Evolutionary conservation across 345 rosid species (phyloP).

Genomic region (Murraya paniculata): DNA sequence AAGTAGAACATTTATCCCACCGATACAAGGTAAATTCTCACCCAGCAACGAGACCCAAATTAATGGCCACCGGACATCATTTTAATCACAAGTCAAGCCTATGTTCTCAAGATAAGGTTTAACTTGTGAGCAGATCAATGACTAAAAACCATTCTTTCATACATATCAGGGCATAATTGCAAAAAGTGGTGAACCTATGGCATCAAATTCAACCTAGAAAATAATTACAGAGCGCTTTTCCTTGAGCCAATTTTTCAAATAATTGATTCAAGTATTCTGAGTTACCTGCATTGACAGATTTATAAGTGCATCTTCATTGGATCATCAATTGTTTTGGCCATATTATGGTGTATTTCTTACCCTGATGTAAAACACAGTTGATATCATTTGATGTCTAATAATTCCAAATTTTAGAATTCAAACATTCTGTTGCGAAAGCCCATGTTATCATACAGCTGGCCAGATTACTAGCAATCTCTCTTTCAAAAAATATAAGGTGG

Average conservation of each 20-base stretch:
- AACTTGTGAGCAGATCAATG: not conserved
- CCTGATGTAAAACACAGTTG: constrained; percentile 3
- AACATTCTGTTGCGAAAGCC: not conserved
- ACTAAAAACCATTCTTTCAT: not conserved
- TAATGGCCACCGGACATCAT: not conserved
- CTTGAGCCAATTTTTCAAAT: no score
- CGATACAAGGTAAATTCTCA: not conserved
- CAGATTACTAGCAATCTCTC: not conserved
- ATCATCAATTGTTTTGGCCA: not conserved
- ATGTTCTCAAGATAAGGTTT: not conserved
- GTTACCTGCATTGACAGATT: not conserved
- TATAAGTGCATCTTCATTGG: not conserved
- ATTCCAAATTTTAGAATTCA: not conserved
- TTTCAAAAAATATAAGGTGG: not conserved
- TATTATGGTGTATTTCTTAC: no score
- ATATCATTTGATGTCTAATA: not conserved
- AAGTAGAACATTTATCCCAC: not conserved
- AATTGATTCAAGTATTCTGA: not conserved
- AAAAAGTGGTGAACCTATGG: not conserved
- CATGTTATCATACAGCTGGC: not conserved
- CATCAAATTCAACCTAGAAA: not conserved
- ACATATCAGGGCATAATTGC: not conserved
- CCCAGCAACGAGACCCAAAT: not conserved
- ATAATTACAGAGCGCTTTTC: not conserved
- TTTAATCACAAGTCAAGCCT: not conserved